Base-by-base conservation (phyloP, 2,329 filamentous ascomycete genomes). In the Curvularia hawaiiensis region DNA sequence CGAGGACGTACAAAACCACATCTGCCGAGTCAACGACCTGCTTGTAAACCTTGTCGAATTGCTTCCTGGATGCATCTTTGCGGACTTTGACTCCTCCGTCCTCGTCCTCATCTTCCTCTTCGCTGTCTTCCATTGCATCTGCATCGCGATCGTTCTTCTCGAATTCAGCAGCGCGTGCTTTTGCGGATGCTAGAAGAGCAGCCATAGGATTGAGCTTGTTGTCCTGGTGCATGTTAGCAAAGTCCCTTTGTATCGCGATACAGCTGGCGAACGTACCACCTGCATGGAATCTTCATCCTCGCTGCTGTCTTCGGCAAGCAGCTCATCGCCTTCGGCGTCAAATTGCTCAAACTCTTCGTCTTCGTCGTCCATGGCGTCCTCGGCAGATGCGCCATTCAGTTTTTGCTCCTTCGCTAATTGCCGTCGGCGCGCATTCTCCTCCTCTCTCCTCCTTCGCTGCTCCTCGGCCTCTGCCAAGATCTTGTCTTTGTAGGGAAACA, bases 401-500 rank as follows among this genome's bases (percentile, higher is more conserved):
- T 70, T 76, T 62, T 79, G 77, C 65, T 79, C 76, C 67, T 80
- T 84, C 55, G 88, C 88, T 70, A 92, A 80, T 72, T 96, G 90
- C 62, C 86, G 86, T 68, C 86, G 84, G 73, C 85, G 82, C 56
- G 85, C 84, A 72, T 62, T 67, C 38, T 97, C 91, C 72, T 97
- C 92, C 63, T 87, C 87, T 81, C 94, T 97, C 76, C 85, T 82
- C 65, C 89, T 81, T 73, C 90, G 90, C 69, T 87, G 89, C 79
- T 97, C 91, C 79, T 99, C 95, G 68, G 99, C 96, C 78, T 99
- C 92, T 57, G 93, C 88, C 33, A 99, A 85, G 28, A 99, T 85
- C 82, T 90, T 93, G 77, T 97, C 93, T 82, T 99, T 99, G 84
- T 95, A 97, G 0, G 95, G 95, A 80, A 97, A 99, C 35, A 97